phyloP scores from a whole-genome alignment of 306 rosid species.

The Rosa multiflora region DNA sequence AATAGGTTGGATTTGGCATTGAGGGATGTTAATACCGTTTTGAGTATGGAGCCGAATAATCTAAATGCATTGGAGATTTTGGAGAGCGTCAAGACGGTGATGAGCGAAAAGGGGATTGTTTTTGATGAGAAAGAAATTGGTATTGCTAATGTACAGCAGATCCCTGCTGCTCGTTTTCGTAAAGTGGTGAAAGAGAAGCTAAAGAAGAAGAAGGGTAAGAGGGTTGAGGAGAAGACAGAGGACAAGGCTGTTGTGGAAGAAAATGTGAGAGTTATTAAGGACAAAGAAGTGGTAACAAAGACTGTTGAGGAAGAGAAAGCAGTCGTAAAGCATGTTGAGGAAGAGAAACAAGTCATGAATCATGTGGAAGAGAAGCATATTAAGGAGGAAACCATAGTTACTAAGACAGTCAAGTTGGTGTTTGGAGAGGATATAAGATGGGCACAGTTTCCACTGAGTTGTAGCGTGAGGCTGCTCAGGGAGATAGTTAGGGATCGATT shows the following conservation, averaged over 20 bases:
- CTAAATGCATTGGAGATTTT: conserved; percentile 59
- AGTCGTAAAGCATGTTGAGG: conserved; percentile 30
- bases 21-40: conserved; percentile 63
- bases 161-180: conserved; percentile 33
- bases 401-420: conserved; percentile 82
- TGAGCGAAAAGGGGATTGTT: conserved; percentile 60
- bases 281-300: conserved; percentile 36
- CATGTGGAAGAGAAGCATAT: conserved; percentile 27
- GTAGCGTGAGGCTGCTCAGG: conserved; percentile 64
- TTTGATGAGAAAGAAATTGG: conserved; percentile 66
- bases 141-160: conserved; percentile 38
- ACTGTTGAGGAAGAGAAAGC: conserved; percentile 39
- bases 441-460: conserved; percentile 69
- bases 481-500: conserved; percentile 62
- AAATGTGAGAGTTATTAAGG: conserved; percentile 40
- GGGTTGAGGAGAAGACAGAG: conserved; percentile 41
- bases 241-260: conserved; percentile 52
- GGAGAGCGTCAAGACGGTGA: conserved; percentile 51
- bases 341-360: conserved; percentile 27
- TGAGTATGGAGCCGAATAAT: conserved; percentile 67
- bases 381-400: conserved; percentile 41
- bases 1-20: conserved; percentile 78
- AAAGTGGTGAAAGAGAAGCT: conserved; percentile 65
- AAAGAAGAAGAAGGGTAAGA: conserved; percentile 56
- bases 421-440: conserved; percentile 89